These are phyloP conservation scores for Pseudocercospora fuligena DNA, from an alignment of 2,329 filamentous ascomycete species.

Conservation along the genomic window DNA sequence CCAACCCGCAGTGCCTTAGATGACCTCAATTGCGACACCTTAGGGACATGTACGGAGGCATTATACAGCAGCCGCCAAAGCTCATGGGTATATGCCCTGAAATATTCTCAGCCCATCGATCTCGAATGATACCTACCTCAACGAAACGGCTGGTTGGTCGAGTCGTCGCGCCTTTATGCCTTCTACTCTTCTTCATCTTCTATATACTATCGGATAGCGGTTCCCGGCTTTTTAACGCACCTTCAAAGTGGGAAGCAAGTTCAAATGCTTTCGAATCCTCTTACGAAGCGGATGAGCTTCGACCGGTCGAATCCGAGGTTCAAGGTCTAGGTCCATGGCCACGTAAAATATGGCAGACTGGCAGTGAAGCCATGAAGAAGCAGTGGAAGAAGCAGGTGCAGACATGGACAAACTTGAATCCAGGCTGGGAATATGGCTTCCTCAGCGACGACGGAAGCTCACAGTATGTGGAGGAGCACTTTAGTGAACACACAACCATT, in stretches of 20 bases:
- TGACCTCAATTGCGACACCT: no score
- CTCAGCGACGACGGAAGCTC: neutral
- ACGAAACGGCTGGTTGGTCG: neutral
- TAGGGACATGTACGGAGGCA: no score
- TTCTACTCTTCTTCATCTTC: neutral
- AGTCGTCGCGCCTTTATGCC: neutral
- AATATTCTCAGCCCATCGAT: neutral
- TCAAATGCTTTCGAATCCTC: neutral
- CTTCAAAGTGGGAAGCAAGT: neutral
- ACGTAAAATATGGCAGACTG: neutral
- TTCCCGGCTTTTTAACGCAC: neutral
- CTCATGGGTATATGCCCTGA: neutral
- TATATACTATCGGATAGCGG: neutral
- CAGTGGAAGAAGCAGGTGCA: neutral
- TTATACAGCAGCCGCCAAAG: neutral
- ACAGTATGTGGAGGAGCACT: constrained; percentile 20
- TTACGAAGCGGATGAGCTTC: neutral
- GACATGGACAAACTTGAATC: neutral
- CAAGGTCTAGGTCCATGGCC: neutral
- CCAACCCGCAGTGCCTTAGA: no score
- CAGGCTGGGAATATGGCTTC: neutral
- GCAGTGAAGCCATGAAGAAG: neutral
- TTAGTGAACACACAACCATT: constrained; percentile 18
- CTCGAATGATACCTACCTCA: neutral
- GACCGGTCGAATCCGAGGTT: neutral